Evolutionary conservation across 2,329 filamentous ascomycete species (phyloP).

Genomic region (Pestalotiopsis sp.): DNA sequence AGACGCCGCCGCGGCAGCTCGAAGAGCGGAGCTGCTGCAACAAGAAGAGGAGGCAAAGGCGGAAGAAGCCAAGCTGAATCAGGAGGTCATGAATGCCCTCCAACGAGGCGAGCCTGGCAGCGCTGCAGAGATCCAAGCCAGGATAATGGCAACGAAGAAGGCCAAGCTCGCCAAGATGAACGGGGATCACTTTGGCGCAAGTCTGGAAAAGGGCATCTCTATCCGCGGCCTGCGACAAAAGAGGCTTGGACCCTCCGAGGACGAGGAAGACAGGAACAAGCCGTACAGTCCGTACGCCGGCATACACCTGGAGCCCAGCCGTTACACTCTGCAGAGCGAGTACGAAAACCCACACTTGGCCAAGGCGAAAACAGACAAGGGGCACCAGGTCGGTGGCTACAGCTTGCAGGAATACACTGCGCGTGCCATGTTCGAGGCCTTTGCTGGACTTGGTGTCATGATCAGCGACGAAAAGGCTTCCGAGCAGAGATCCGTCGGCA

Average conservation of each 20-base stretch:
- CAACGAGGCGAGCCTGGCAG: conserved; percentile 62
- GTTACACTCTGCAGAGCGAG: conserved; percentile 68
- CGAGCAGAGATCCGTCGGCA: conserved; percentile 36
- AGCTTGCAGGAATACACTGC: conserved; percentile 80
- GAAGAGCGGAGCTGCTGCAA: conserved; percentile 63
- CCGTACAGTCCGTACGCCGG: conserved; percentile 91
- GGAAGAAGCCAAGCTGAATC: conserved; percentile 63
- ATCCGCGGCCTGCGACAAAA: conserved; percentile 81
- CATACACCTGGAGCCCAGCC: conserved; percentile 62
- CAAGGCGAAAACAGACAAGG: conserved; percentile 63
- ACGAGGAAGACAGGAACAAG: conserved; percentile 64
- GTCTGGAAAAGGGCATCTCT: conserved; percentile 45
- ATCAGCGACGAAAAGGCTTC: conserved; percentile 72
- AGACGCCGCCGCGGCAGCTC: conserved; percentile 62
- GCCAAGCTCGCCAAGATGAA: conserved; percentile 58
- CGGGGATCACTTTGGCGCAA: conserved; percentile 32
- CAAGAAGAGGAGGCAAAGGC: conserved; percentile 73
- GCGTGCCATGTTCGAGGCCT: conserved; percentile 83
- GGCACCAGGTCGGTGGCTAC: conserved; percentile 79
- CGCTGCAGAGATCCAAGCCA: conserved; percentile 59
- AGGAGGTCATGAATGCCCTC: conserved; percentile 72
- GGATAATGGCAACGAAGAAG: conserved; percentile 74
- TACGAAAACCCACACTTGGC: conserved; percentile 80
- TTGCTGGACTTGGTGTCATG: conserved; percentile 86
- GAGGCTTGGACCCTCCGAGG: conserved; percentile 44